These are phyloP conservation scores for Ilyonectria sp. DNA, from an alignment of 2,329 filamentous ascomycete genomes.

Conservation along the genomic window DNA sequence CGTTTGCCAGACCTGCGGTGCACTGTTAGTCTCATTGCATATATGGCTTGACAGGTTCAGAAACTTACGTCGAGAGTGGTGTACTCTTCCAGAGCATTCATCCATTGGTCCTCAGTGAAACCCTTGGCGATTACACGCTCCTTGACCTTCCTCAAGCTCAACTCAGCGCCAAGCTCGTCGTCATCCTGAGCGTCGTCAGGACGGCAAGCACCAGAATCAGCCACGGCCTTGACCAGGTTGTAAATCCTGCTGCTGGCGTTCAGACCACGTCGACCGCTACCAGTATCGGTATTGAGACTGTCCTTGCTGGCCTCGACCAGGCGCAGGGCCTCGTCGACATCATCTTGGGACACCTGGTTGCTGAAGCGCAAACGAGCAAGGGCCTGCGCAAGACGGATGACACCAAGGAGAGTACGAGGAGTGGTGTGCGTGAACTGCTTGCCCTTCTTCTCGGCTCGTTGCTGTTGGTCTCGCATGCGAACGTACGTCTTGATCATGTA, in stretches of 20 bases:
- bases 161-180: conserved; percentile 71
- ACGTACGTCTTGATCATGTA: conserved; percentile 99
- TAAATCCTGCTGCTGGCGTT: conserved; percentile 94
- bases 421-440: conserved; percentile 96
- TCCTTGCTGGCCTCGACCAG: conserved; percentile 95
- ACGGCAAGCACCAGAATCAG: conserved; percentile 88
- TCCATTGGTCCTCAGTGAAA: conserved; percentile 95
- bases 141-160: conserved; percentile 90
- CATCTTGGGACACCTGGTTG: conserved; percentile 86
- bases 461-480: conserved; percentile 91
- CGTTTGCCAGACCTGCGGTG: conserved; percentile 81
- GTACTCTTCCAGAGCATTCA: conserved; percentile 90
- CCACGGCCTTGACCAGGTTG: conserved; percentile 90
- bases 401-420: conserved; percentile 91
- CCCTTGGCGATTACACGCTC: conserved; percentile 96
- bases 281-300: conserved; percentile 82
- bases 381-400: conserved; percentile 93
- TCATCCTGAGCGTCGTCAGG: conserved; percentile 76
- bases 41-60: not conserved
- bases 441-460: conserved; percentile 90
- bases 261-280: conserved; percentile 73
- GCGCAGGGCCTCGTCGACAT: conserved; percentile 94
- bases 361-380: conserved; percentile 93
- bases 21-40: conserved; percentile 54
- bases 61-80: conserved; percentile 87